phyloP scores from a whole-genome alignment of 208 protist species.

The Jaenimonas drosophilae region DNA sequence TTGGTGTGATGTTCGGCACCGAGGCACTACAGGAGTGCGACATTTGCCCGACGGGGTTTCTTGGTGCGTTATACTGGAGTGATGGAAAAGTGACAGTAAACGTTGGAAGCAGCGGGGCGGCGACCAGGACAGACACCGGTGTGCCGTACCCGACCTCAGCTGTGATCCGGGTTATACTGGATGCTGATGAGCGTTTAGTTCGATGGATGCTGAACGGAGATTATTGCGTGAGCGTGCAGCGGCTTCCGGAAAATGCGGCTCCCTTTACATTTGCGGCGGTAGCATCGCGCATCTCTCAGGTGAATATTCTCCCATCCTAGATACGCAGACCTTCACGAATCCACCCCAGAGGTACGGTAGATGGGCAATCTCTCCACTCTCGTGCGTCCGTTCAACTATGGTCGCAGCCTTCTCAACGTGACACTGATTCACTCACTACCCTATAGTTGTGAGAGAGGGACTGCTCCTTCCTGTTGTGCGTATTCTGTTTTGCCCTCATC shows the following conservation, averaged over 20 bases:
- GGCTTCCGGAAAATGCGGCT: constrained; percentile 19
- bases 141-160: constrained; percentile 15
- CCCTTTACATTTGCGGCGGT: constrained; percentile 44
- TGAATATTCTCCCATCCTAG: constrained; percentile 47
- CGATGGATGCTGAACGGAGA: constrained; percentile 40
- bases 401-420: too few species aligned
- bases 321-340: too few species aligned
- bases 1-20: constrained; percentile 27
- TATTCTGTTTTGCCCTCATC: too few species aligned
- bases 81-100: constrained; percentile 45
- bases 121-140: constrained; percentile 24
- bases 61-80: constrained; percentile 54
- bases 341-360: too few species aligned
- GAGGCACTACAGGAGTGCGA: constrained; percentile 5
- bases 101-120: constrained; percentile 15
- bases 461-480: too few species aligned
- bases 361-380: too few species aligned
- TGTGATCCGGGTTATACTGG: constrained; percentile 30
- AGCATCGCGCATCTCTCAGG: constrained; percentile 27
- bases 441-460: too few species aligned
- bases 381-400: too few species aligned
- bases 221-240: constrained; percentile 35
- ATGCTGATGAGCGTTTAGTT: constrained; percentile 36
- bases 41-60: constrained; percentile 2
- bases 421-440: too few species aligned